These are phyloP conservation scores for Auxenochlorella pyrenoidosa DNA, from an alignment of 139 green algal genomes.

Conservation along the genomic window DNA sequence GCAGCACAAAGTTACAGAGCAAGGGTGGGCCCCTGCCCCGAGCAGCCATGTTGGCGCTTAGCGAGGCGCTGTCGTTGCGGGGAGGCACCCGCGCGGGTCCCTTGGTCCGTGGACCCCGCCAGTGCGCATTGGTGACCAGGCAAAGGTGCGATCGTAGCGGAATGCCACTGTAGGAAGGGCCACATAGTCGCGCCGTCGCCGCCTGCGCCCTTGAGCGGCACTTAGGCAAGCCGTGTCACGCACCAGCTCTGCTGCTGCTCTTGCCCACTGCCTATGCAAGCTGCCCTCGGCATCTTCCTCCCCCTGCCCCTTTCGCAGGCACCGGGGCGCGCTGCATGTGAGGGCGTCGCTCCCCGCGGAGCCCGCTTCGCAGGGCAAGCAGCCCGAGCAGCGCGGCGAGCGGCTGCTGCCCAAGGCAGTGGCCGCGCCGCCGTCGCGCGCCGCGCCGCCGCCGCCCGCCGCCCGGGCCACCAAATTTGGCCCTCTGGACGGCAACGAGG, in stretches of 20 bases:
- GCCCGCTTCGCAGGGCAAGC: not conserved
- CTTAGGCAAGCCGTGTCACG: too few species aligned
- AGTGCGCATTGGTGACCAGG: not conserved
- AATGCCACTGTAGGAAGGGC: not conserved
- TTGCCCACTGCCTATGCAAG: not conserved
- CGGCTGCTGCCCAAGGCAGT: not conserved
- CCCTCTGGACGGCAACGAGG: slow-evolving; percentile 66
- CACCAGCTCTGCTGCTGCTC: not conserved
- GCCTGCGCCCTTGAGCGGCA: too few species aligned
- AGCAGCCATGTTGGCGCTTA: not conserved
- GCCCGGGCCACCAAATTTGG: slow-evolving; percentile 4
- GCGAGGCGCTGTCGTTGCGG: not conserved
- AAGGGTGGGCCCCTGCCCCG: too few species aligned
- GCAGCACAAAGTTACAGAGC: too few species aligned
- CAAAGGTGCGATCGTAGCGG: not conserved
- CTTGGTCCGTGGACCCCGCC: not conserved
- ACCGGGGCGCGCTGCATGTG: not conserved
- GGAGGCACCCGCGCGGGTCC: not conserved
- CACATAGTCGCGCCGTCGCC: not conserved
- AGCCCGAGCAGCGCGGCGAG: slow-evolving; percentile 1
- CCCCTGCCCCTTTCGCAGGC: not conserved
- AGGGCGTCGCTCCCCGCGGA: not conserved
- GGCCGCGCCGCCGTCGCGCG: not conserved
- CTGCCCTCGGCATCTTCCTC: too few species aligned
- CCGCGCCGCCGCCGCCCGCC: not conserved